Evolutionary conservation across 495 filamentous ascomycete species (phyloP).

Genomic region (Penicillium silybi): DNA sequence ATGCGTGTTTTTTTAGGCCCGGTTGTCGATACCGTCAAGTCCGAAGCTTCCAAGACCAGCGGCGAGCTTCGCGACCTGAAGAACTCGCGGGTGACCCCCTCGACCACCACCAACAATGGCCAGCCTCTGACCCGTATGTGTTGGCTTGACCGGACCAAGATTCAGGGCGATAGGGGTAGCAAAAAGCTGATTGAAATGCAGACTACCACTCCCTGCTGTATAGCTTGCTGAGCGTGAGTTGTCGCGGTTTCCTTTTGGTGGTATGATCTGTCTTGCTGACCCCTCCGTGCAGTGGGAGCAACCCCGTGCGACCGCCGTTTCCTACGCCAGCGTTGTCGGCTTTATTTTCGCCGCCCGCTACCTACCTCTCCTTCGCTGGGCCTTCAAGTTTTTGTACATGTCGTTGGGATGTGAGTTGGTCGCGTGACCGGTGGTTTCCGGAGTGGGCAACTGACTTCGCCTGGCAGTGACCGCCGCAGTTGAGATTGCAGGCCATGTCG

Average conservation of each 20-base stretch:
- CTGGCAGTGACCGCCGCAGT: slow-evolving; percentile 63
- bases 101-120: slow-evolving; percentile 68
- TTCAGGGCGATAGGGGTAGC: background rate
- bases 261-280: slow-evolving; percentile 22
- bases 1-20: slow-evolving; percentile 53
- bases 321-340: slow-evolving; percentile 66
- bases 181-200: slow-evolving; percentile 22
- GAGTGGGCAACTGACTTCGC: slow-evolving; percentile 9
- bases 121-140: slow-evolving; percentile 77
- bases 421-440: slow-evolving; percentile 11
- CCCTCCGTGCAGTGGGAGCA: slow-evolving; percentile 55
- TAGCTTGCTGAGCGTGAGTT: slow-evolving; percentile 70
- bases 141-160: background rate
- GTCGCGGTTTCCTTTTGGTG: slow-evolving; percentile 1
- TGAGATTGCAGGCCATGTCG: slow-evolving; percentile 71
- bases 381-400: slow-evolving; percentile 79
- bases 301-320: slow-evolving; percentile 77
- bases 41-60: slow-evolving; percentile 65
- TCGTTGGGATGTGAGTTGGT: slow-evolving; percentile 56
- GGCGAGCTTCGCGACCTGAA: slow-evolving; percentile 74
- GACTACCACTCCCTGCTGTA: slow-evolving; percentile 96
- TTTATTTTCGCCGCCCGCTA: slow-evolving; percentile 90
- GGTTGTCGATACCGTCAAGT: slow-evolving; percentile 71
- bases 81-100: slow-evolving; percentile 62
- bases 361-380: slow-evolving; percentile 80